phyloP scores from a whole-genome alignment of 345 rosid genomes.

The Salix arbutifolia region DNA sequence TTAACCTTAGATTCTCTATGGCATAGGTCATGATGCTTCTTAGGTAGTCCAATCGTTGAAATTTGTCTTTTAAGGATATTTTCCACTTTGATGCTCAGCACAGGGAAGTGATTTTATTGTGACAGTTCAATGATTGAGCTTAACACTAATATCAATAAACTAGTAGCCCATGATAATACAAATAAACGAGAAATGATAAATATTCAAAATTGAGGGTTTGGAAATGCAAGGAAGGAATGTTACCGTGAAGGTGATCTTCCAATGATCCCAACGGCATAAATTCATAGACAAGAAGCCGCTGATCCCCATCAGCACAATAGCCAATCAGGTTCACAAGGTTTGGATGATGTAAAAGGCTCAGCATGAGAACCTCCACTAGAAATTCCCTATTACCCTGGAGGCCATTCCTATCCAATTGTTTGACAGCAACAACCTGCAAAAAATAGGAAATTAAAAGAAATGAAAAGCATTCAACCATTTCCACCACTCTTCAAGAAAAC shows the following conservation, averaged over 20 bases:
- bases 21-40: background rate
- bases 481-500: background rate
- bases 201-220: background rate
- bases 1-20: background rate
- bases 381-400: conserved; percentile 98
- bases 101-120: background rate
- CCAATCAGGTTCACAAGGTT: conserved; percentile 95
- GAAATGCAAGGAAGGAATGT: conserved; percentile 2
- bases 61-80: background rate
- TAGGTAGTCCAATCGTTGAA: background rate
- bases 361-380: conserved; percentile 98
- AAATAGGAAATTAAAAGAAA: background rate
- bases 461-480: background rate
- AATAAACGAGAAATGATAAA: background rate
- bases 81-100: background rate
- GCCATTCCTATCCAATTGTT: conserved; percentile 93
- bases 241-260: conserved; percentile 99
- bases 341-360: conserved; percentile 94
- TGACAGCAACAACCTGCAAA: conserved; percentile 87
- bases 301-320: conserved; percentile 99
- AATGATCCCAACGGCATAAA: conserved; percentile 95
- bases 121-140: background rate
- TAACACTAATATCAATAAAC: background rate
- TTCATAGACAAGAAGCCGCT: conserved; percentile 95
- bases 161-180: background rate